Conservation (phyloP, 1,284 basidiomycete species). For the Apiotrichum domesticum region DNA sequence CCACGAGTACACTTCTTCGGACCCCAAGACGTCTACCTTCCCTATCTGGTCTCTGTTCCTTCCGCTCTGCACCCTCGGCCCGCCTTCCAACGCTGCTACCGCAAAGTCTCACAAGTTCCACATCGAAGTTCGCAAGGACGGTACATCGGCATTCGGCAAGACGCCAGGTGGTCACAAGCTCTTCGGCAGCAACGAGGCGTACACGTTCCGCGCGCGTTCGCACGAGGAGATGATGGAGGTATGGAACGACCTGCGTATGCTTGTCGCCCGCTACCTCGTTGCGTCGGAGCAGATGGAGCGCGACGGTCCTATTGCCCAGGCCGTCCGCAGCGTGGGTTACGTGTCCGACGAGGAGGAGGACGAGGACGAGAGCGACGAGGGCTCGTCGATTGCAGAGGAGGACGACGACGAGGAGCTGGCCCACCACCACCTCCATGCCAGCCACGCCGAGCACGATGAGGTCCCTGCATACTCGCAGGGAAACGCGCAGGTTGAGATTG, state of each 20-base stretch:
- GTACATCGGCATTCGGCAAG: conserved; percentile 48
- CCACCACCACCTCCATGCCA: conserved; percentile 41
- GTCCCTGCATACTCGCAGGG: conserved; percentile 49
- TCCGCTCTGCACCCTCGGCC: conserved; percentile 91
- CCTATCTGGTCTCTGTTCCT: conserved; percentile 89
- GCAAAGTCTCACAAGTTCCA: conserved; percentile 91
- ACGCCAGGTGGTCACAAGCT: conserved; percentile 64
- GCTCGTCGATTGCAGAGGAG: conserved; percentile 68
- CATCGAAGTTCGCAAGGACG: conserved; percentile 83
- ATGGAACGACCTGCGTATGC: conserved; percentile 98
- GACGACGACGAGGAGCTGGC: conserved; percentile 55
- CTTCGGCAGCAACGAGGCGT: conserved; percentile 57
- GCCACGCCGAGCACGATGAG: conserved; percentile 60
- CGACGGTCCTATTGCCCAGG: conserved; percentile 85
- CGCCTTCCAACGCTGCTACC: conserved; percentile 64
- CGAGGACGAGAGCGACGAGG: conserved; percentile 60
- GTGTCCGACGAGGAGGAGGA: conserved; percentile 64
- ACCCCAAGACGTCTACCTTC: conserved; percentile 59
- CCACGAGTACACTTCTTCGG: conserved; percentile 80
- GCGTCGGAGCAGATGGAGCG: conserved; percentile 91
- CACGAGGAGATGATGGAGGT: conserved; percentile 99
- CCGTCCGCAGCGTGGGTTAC: conserved; percentile 75
- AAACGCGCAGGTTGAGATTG: conserved; percentile 50
- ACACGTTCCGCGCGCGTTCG: conserved; percentile 83
- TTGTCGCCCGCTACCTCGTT: conserved; percentile 91